Evolutionary conservation across 2,329 filamentous ascomycete genomes (phyloP), one percentile per base, ranked within the genome.

Genomic region (Verticillium albo-atrum): DNA sequence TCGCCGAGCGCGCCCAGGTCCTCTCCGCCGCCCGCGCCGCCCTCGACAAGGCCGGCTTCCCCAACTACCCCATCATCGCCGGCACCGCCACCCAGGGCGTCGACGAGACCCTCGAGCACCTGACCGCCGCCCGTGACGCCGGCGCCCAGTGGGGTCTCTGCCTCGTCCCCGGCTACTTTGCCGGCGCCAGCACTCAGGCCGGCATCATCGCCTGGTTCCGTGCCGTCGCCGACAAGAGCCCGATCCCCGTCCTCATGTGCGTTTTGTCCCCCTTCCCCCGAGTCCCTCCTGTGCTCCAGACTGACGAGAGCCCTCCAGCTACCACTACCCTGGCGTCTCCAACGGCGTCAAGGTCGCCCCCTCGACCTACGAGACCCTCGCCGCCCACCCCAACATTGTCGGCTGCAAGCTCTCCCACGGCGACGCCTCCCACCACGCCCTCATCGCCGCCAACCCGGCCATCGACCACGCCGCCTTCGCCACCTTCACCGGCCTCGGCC

Each of bases 341-440:
- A 89, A 89, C 75, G 83, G 85, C 66, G 76, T 89, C 66, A 79
- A 80, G 65, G 78, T 89, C 60, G 74, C 79, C 1, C 82, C 85
- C 1, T 76, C 81, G 9, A 86, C 85, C 0, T 86, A 84, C 67
- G 83, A 71, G 20, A 70, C 68, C 0, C 82, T 89, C 27, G 78
- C 87, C 6, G 74, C 79, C 58, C 86, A 89, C 68, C 79, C 83
- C 30, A 89, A 89, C 67, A 88, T 89, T 60, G 86, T 89, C 4
- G 87, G 87, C 56, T 87, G 84, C 74, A 89, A 89, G 74, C 82
- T 89, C 65, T 89, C 85, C 0, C 87, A 89, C 69, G 86, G 85
- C 56, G 84, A 88, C 68, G 79, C 89, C 54, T 87, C 85, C n/a
- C 78, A 82, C 65, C 85, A 88, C 68, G 78, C 82, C 4, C 82